These are phyloP conservation scores for Pneumocystis canis DNA, from an alignment of 1,139 yeast species.

Conservation along the genomic window DNA sequence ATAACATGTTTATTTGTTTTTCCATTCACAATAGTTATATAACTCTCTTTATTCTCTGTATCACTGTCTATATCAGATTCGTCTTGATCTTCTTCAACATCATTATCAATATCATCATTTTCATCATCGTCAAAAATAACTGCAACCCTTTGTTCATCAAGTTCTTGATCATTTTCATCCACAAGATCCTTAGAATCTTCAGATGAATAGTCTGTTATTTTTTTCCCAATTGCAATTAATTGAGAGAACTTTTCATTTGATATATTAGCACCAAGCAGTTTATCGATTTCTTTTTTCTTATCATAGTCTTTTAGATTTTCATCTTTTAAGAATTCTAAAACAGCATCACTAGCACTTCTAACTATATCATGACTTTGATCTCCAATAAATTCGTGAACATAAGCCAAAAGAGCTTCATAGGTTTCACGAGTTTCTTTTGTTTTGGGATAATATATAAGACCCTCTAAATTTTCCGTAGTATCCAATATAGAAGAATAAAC, in stretches of 20 bases:
- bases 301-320: constrained; percentile 31
- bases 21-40: constrained; percentile 7
- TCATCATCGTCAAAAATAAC: constrained; percentile 33
- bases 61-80: constrained; percentile 23
- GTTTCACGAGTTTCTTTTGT: constrained; percentile 31
- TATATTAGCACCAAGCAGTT: constrained; percentile 35
- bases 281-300: constrained; percentile 30
- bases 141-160: constrained; percentile 34
- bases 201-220: constrained; percentile 42
- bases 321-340: constrained; percentile 45
- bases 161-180: constrained; percentile 19
- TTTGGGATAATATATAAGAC: constrained; percentile 39
- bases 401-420: constrained; percentile 35
- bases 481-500: constrained; percentile 19
- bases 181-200: constrained; percentile 21
- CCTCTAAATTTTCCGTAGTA: constrained; percentile 27
- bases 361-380: constrained; percentile 47
- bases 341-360: constrained; percentile 47
- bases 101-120: constrained; percentile 25
- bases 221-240: constrained; percentile 36
- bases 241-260: constrained; percentile 38
- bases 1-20: constrained; percentile 3
- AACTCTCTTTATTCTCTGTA: constrained; percentile 15
- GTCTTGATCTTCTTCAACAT: constrained; percentile 23
- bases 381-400: constrained; percentile 37